phyloP scores from a whole-genome alignment of 176 grass and related monocot species.

The Triticum turgidum region DNA sequence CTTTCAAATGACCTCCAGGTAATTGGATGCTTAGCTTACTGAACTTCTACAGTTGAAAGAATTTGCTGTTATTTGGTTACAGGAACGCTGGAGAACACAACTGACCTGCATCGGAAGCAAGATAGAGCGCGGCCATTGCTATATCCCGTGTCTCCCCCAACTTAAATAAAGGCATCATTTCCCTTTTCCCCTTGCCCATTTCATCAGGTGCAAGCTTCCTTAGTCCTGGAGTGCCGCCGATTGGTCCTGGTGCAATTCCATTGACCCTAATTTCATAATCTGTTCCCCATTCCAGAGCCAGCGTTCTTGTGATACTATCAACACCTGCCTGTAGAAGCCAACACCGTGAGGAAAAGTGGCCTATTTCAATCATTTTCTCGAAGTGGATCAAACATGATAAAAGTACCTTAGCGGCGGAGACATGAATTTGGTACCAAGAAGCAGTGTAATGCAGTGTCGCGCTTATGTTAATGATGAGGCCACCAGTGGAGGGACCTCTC shows the following conservation, averaged over 20 bases:
- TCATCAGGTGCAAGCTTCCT: slow-evolving; percentile 95
- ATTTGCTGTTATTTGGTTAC: not conserved
- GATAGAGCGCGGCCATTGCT: slow-evolving; percentile 85
- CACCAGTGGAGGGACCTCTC: slow-evolving; percentile 54
- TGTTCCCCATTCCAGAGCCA: slow-evolving; percentile 96
- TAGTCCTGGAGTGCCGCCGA: slow-evolving; percentile 75
- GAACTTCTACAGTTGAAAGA: not conserved
- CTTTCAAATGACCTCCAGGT: not conserved
- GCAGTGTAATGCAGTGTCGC: slow-evolving; percentile 91
- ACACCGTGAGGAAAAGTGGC: not conserved
- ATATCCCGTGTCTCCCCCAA: slow-evolving; percentile 83
- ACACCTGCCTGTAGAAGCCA: slow-evolving; percentile 65
- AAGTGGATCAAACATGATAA: not conserved
- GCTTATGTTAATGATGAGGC: slow-evolving; percentile 92
- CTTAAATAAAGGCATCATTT: slow-evolving; percentile 68
- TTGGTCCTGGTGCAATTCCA: slow-evolving; percentile 83
- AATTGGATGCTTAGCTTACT: not conserved
- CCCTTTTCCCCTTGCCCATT: slow-evolving; percentile 44
- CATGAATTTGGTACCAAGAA: slow-evolving; percentile 87
- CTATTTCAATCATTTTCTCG: not conserved
- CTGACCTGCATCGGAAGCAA: slow-evolving; percentile 86
- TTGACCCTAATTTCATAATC: slow-evolving; percentile 95
- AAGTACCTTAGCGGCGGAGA: slow-evolving; percentile 86
- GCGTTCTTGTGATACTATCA: slow-evolving; percentile 88
- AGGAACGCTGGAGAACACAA: not conserved